Evolutionary conservation across 345 rosid species (phyloP), one percentile per base, ranked within the genome.

Genomic region (Gossypium thurberi): DNA sequence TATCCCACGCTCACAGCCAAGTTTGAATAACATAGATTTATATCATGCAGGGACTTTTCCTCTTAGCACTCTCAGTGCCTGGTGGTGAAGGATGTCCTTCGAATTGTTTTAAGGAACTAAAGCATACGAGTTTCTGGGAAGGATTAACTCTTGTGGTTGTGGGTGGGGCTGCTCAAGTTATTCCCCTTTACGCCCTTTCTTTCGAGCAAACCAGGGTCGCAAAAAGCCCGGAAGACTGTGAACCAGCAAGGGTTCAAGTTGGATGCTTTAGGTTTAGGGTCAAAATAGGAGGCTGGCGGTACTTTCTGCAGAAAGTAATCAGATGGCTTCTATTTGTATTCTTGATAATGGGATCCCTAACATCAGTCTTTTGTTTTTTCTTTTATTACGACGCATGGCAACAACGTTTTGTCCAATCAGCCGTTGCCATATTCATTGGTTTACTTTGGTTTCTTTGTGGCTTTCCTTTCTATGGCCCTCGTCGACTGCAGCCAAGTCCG

Each of bases 381-480:
- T 68, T 2, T 50, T 17, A 9, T 7, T 0, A 50, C 0, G 0
- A 6, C 4, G 1, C 9, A 2, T 68, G 72, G 72, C 6, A 51
- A 0, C 5, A 0, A 11, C 25, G 0, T 50, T 68, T 50, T 28
- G 0, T 50, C 1, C n/a, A 0, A 68, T 51, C 59, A 1, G 46
- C 72, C 72, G 26, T 50, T 4, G 14, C 46, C 59, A 50, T 68
- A 17, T 11, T 10, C 11, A 28, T 51, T 50, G 72, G 72, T 50
- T 68, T 50, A 50, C 59, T 68, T 51, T 50, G 25, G 72, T 68
- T 68, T 68, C 17, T 68, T 26, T 68, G 46, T 51, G 72, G 72
- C 26, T 51, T 51, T 4, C 59, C 58, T 28, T 50, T 68, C 23
- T 68, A 68, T 28, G 59, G 59, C 8, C 25, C 4, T 26, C 59